Base-by-base conservation (phyloP, 768 basidiomycete genomes). In the Dentipellis fragilis region DNA sequence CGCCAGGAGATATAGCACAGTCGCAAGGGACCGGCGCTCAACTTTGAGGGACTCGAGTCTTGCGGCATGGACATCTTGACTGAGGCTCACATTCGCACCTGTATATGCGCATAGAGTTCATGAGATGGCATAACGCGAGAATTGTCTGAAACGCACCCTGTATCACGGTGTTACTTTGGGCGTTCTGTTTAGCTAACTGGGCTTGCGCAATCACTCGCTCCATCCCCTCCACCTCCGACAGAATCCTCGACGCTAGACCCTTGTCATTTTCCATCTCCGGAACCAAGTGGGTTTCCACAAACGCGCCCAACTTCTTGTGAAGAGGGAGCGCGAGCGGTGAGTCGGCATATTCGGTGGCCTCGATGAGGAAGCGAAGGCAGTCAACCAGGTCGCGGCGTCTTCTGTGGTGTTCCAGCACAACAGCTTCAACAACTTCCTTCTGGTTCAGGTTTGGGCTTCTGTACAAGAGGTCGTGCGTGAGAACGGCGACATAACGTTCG, bases 11-110 rank as follows among this genome's bases (percentile, higher is more conserved):
- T 77, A 81, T 37, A 89, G 74, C 12, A 80, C 74, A n/a, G 76
- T 74, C 17, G 82, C 81, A 4, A 93, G 76, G 50, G 76, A 73
- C 10, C 86, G 78, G 59, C 89, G 77, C 64, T 93, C 89, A 53
- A 84, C 83, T 63, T 79, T 81, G 51, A 93, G 73, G 0, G 85
- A 88, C 37, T 88, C 83, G 61, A 80, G 79, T 34, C 88, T 81
- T 39, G 84, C 80, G 49, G 75, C 79, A 1, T 87, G 73, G 57
- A 89, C 74, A 57, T 87, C 85, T 48, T 75, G 76, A 8, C 88
- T 87, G 46, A 93, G 70, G 2, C 73, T 68, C 4, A 78, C 73
- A 52, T 67, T 69, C 21, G 62, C 58, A 45, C 73, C 80, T 81
- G 55, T 10, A 57, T 54, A 14, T 37, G 19, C 29, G 3, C 40